Percentiles rank a stretch among this genome's conserved stretches.
phyloP scores from a whole-genome alignment of 2,329 filamentous ascomycete species.

The Beauveria pseudobassiana region DNA sequence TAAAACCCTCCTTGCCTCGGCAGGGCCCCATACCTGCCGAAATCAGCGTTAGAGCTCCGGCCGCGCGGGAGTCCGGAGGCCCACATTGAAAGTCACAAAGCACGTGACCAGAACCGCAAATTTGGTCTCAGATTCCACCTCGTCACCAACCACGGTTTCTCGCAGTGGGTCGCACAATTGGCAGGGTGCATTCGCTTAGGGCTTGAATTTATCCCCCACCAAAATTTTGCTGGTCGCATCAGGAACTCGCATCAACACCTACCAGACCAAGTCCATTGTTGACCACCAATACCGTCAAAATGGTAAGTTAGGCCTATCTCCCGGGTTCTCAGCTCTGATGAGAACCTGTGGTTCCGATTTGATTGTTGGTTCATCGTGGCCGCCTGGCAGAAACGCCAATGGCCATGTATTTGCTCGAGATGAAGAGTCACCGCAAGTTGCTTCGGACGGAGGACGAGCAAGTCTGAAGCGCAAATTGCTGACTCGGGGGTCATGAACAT shows the following conservation, averaged over 20 bases:
- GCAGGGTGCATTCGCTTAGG: conserved; percentile 26
- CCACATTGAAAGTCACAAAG: neutral
- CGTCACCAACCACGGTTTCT: conserved; percentile 13
- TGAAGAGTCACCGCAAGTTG: conserved; percentile 90
- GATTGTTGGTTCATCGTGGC: neutral
- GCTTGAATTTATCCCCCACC: conserved; percentile 35
- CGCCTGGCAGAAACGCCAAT: conserved; percentile 37
- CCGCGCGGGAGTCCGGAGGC: neutral
- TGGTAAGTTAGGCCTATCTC: conserved; percentile 55
- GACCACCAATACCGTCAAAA: conserved; percentile 50
- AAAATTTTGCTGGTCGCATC: conserved; percentile 21
- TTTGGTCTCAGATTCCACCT: neutral
- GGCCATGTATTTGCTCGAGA: conserved; percentile 26
- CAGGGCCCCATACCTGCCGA: conserved; percentile 4
- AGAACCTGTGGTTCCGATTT: neutral
- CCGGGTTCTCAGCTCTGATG: conserved; percentile 6
- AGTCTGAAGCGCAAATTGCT: conserved; percentile 99
- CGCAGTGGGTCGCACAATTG: conserved; percentile 12
- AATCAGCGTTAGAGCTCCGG: neutral
- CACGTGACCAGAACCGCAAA: neutral
- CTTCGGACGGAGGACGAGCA: conserved; percentile 67
- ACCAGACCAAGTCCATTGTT: conserved; percentile 32
- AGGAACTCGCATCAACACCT: conserved; percentile 23
- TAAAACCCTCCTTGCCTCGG: conserved; percentile 8
- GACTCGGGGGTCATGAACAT: conserved; percentile 64